Evolutionary conservation across 495 filamentous ascomycete genomes (phyloP).

Genomic region (Beverwykella pulmonaria): DNA sequence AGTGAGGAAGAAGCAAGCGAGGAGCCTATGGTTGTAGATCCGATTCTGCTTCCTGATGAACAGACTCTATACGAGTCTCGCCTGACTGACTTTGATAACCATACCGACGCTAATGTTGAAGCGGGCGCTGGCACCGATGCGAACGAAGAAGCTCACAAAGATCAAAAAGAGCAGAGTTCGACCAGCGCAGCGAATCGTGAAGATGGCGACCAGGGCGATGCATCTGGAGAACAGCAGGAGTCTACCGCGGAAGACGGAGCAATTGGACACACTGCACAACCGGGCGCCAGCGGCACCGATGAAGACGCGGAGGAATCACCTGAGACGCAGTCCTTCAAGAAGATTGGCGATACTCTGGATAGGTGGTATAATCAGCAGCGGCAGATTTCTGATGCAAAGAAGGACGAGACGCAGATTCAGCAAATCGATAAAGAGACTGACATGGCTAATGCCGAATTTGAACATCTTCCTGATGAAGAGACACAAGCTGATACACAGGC

Average conservation of each 20-base stretch:
- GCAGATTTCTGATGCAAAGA: constrained; percentile 71
- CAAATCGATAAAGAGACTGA: constrained; percentile 57
- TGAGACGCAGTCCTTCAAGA: constrained; percentile 72
- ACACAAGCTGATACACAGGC: constrained; percentile 83
- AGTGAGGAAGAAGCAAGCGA: constrained; percentile 44
- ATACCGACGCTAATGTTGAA: constrained; percentile 32
- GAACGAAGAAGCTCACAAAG: constrained; percentile 32
- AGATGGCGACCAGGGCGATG: constrained; percentile 35
- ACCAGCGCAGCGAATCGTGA: constrained; percentile 34
- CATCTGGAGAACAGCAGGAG: constrained; percentile 34
- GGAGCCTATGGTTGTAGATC: constrained; percentile 45
- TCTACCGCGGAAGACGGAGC: constrained; percentile 30
- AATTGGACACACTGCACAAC: constrained; percentile 31
- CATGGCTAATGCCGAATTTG: constrained; percentile 76
- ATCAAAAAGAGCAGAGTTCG: constrained; percentile 31
- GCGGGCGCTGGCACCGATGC: constrained; percentile 34
- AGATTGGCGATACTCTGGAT: constrained; percentile 90
- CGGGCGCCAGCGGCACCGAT: constrained; percentile 19
- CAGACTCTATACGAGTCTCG: constrained; percentile 8
- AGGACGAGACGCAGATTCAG: constrained; percentile 57
- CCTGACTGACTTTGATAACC: constrained; percentile 16
- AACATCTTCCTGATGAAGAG: constrained; percentile 84
- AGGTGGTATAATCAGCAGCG: constrained; percentile 83
- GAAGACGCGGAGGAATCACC: constrained; percentile 40
- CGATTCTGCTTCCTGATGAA: constrained; percentile 38